Percentiles rank a stretch among this genome's conserved stretches.
These are phyloP conservation scores for Apiotrichum domesticum DNA, from an alignment of 1,284 basidiomycete genomes.

Conservation along the genomic window DNA sequence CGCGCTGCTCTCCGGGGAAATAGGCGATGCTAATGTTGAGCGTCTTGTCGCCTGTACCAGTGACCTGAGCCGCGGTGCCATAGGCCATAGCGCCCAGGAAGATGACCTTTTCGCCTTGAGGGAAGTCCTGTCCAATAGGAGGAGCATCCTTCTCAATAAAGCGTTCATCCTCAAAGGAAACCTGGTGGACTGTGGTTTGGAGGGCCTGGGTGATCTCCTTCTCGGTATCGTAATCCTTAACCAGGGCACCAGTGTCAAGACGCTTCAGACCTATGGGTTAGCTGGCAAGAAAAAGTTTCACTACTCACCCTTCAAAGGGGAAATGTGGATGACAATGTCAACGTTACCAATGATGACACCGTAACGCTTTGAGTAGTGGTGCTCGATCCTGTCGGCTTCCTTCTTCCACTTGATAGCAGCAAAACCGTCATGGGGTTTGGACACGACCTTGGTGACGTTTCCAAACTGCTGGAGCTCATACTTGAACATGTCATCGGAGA, in stretches of 20 bases:
- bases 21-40: slow-evolving; percentile 77
- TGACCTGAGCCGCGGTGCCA: slow-evolving; percentile 88
- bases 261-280: slow-evolving; percentile 60
- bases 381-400: slow-evolving; percentile 73
- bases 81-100: slow-evolving; percentile 91
- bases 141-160: slow-evolving; percentile 73
- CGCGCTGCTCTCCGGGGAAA: slow-evolving; percentile 70
- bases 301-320: slow-evolving; percentile 63
- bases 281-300: slow-evolving; percentile 52
- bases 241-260: slow-evolving; percentile 77
- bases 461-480: slow-evolving; percentile 64
- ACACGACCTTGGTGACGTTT: slow-evolving; percentile 55
- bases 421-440: slow-evolving; percentile 63
- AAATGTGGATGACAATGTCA: slow-evolving; percentile 73
- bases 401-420: slow-evolving; percentile 66
- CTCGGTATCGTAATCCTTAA: slow-evolving; percentile 83
- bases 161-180: slow-evolving; percentile 79
- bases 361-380: slow-evolving; percentile 79
- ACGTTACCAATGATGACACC: slow-evolving; percentile 80
- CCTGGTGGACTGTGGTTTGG: slow-evolving; percentile 71
- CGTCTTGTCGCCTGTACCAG: slow-evolving; percentile 59
- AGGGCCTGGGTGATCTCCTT: slow-evolving; percentile 80
- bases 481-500: slow-evolving; percentile 82
- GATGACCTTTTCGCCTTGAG: slow-evolving; percentile 82
- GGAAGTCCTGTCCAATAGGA: slow-evolving; percentile 81